phyloP scores from a whole-genome alignment of 1,139 yeast genomes.

The Saccharomyces hybrid region DNA sequence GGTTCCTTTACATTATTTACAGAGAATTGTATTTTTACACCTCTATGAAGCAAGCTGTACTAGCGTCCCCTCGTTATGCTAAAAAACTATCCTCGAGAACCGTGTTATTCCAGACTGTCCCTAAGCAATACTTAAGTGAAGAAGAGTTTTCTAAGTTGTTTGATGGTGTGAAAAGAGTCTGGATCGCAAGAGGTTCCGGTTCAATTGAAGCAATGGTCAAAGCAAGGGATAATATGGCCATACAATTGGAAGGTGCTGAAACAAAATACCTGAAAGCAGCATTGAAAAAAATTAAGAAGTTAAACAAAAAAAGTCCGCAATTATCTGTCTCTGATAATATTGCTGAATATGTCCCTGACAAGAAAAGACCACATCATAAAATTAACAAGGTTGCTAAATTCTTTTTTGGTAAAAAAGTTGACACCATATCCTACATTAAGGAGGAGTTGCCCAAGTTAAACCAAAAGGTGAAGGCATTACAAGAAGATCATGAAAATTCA shows the following conservation, averaged over 20 bases:
- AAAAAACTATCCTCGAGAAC: constrained; percentile 68
- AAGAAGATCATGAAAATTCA: constrained; percentile 44
- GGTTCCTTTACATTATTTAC: constrained; percentile 61
- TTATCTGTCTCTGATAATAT: constrained; percentile 48
- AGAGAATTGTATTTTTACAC: constrained; percentile 77
- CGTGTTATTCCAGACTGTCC: constrained; percentile 73
- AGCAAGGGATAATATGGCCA: constrained; percentile 55
- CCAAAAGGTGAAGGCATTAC: constrained; percentile 53
- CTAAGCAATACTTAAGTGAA: constrained; percentile 57
- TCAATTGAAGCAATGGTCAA: constrained; percentile 51
- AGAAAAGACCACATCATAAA: constrained; percentile 70
- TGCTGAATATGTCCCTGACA: constrained; percentile 59
- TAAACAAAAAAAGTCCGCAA: constrained; percentile 27
- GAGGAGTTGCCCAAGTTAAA: constrained; percentile 63
- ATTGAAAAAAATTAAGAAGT: constrained; percentile 59
- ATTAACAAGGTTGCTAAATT: constrained; percentile 36
- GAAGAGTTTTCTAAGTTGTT: constrained; percentile 55
- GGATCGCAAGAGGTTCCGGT: constrained; percentile 63
- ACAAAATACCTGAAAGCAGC: constrained; percentile 52
- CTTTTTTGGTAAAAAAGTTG: constrained; percentile 76
- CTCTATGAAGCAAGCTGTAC: constrained; percentile 71
- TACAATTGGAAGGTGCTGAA: constrained; percentile 63
- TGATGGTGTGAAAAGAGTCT: constrained; percentile 65
- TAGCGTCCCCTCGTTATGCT: constrained; percentile 75
- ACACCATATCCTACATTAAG: constrained; percentile 65